A percentile compares a stretch with the other conserved stretches of the same genome.
phyloP scores from a whole-genome alignment of 140 eudicot genomes.

The Oenanthe javanica region DNA sequence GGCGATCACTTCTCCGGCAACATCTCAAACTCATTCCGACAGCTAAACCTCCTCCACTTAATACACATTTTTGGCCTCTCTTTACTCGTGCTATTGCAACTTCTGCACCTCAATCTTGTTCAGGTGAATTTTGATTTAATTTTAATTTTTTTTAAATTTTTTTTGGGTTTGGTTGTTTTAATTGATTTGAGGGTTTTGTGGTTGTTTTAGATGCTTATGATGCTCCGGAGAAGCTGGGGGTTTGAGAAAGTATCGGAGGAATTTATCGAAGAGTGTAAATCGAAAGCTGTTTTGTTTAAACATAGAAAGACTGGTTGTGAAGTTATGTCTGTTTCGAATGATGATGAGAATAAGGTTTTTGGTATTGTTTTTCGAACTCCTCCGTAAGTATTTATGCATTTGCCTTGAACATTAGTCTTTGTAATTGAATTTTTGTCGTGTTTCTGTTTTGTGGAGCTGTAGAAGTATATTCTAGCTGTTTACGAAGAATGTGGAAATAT shows the following conservation, averaged over 20 bases:
- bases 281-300: slow-evolving; percentile 70
- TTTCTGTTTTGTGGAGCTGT: not conserved
- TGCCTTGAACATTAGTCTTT: no score
- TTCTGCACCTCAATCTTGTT: slow-evolving; percentile 39
- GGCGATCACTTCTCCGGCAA: slow-evolving; percentile 26
- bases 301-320: slow-evolving; percentile 95
- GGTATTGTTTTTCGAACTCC: slow-evolving; percentile 96
- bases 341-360: slow-evolving; percentile 94
- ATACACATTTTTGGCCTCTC: slow-evolving; percentile 24
- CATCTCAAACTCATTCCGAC: slow-evolving; percentile 38
- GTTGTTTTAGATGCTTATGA: slow-evolving; percentile 43
- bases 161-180: not conserved
- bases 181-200: slow-evolving; percentile 16
- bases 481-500: not conserved
- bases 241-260: slow-evolving; percentile 67
- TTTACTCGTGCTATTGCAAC: slow-evolving; percentile 56
- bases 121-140: slow-evolving; percentile 11
- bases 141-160: not conserved
- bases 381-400: slow-evolving; percentile 58
- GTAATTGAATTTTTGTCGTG: no score
- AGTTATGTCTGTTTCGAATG: slow-evolving; percentile 87
- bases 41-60: slow-evolving; percentile 30
- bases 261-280: slow-evolving; percentile 90
- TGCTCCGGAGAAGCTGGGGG: slow-evolving; percentile 77
- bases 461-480: not conserved